Evolutionary conservation across 2,329 filamentous ascomycete genomes (phyloP).

Genomic region (Arthroderma uncinatum): DNA sequence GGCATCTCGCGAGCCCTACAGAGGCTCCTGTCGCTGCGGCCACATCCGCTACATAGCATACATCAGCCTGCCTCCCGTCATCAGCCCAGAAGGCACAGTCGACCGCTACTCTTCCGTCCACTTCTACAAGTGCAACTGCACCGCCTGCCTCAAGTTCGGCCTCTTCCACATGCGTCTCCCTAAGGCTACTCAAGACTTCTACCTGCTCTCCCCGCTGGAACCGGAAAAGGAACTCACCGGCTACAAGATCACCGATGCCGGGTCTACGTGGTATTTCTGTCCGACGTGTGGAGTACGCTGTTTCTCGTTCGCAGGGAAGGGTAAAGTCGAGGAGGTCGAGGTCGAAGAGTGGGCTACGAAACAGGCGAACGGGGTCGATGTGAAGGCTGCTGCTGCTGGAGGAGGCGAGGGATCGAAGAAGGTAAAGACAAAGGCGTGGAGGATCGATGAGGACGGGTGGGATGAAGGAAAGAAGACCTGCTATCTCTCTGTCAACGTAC

Average conservation of each 20-base stretch:
- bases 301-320: constrained; percentile 6
- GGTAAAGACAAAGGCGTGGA: constrained; percentile 12
- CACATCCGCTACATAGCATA: constrained; percentile 12
- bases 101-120: constrained; percentile 5
- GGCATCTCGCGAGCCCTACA: constrained; percentile 1
- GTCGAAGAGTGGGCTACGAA: constrained; percentile 2
- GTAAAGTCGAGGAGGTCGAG: constrained; percentile 10
- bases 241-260: constrained; percentile 7
- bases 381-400: background rate
- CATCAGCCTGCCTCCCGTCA: constrained; percentile 8
- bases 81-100: constrained; percentile 2
- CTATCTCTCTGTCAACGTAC: constrained; percentile 11
- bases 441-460: constrained; percentile 3
- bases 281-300: constrained; percentile 11
- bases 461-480: background rate
- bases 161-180: constrained; percentile 13
- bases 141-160: constrained; percentile 11
- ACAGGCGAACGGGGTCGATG: constrained; percentile 2
- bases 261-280: constrained; percentile 10
- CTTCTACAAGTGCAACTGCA: constrained; percentile 15
- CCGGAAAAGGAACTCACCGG: constrained; percentile 7
- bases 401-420: constrained; percentile 2
- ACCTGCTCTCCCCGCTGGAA: constrained; percentile 11
- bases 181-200: constrained; percentile 9
- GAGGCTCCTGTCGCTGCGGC: constrained; percentile 13